phyloP scores from a whole-genome alignment of 2,329 filamentous ascomycete genomes.

The Metarhizium album region DNA sequence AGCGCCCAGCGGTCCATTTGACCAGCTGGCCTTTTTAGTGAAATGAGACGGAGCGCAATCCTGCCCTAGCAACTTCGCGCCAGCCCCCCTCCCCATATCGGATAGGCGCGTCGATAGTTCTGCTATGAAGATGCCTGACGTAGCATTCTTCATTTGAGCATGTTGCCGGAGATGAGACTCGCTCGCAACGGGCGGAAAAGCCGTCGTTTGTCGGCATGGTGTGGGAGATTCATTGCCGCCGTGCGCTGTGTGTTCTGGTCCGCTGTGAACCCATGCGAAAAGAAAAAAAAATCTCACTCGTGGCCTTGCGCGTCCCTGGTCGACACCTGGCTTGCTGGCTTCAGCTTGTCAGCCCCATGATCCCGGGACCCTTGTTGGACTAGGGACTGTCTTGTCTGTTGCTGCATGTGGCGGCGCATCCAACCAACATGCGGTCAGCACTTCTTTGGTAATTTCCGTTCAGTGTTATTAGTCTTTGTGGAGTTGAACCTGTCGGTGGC shows the following conservation, averaged over 20 bases:
- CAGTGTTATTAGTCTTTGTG: neutral
- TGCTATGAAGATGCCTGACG: neutral
- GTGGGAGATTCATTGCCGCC: no score
- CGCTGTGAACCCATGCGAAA: no score
- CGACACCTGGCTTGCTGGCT: no score
- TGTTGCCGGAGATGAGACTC: no score
- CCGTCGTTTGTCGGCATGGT: no score
- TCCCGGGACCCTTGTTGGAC: no score
- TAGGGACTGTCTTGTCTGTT: neutral
- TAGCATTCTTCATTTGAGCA: neutral
- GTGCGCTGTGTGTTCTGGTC: no score
- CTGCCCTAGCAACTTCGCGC: neutral
- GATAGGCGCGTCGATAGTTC: neutral
- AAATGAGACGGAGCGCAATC: conserved; percentile 1
- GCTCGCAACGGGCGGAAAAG: no score
- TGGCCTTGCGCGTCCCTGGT: no score
- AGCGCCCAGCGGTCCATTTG: neutral
- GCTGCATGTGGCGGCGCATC: conserved; percentile 11
- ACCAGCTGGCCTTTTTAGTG: neutral
- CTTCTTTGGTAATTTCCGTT: no score
- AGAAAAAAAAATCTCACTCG: no score
- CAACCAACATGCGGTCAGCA: neutral
- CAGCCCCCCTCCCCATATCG: neutral
- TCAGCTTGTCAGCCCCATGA: no score
- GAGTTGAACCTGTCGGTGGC: neutral